These are phyloP conservation scores for Clausena lansium DNA, from an alignment of 345 rosid genomes.

Conservation along the genomic window DNA sequence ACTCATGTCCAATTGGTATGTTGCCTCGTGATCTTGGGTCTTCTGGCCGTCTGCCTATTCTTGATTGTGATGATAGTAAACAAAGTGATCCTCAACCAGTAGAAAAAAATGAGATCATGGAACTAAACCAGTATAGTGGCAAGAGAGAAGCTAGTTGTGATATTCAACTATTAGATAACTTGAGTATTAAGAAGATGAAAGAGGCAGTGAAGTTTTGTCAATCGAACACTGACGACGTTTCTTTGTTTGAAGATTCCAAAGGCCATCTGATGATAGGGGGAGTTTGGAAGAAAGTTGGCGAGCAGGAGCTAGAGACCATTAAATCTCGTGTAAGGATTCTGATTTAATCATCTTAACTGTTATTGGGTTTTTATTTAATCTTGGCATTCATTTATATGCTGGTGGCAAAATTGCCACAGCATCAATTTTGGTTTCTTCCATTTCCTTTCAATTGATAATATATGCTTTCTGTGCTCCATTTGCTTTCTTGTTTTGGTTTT, in stretches of 20 bases:
- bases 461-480: not conserved
- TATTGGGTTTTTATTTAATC: not conserved
- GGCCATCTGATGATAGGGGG: constrained; percentile 55
- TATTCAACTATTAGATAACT: constrained; percentile 13
- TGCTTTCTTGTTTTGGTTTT: not conserved
- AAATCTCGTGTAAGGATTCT: constrained; percentile 44
- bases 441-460: not conserved
- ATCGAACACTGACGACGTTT: constrained; percentile 9
- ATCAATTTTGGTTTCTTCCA: not conserved
- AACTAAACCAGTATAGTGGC: constrained; percentile 21
- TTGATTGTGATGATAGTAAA: constrained; percentile 25
- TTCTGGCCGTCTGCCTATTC: constrained; percentile 64
- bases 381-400: not conserved
- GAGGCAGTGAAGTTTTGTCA: constrained; percentile 23
- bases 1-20: constrained; percentile 82
- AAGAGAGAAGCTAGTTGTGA: constrained; percentile 34
- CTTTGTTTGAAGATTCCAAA: constrained; percentile 13
- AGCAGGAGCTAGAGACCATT: constrained; percentile 39
- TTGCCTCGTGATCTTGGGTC: constrained; percentile 61
- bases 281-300: constrained; percentile 49
- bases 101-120: constrained; percentile 25
- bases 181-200: constrained; percentile 24
- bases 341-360: constrained; percentile 21
- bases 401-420: not conserved
- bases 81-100: constrained; percentile 15